Evolutionary conservation across 2,329 filamentous ascomycete species (phyloP), one percentile per base, ranked within the genome.

Genomic region (Diaporthe citri): DNA sequence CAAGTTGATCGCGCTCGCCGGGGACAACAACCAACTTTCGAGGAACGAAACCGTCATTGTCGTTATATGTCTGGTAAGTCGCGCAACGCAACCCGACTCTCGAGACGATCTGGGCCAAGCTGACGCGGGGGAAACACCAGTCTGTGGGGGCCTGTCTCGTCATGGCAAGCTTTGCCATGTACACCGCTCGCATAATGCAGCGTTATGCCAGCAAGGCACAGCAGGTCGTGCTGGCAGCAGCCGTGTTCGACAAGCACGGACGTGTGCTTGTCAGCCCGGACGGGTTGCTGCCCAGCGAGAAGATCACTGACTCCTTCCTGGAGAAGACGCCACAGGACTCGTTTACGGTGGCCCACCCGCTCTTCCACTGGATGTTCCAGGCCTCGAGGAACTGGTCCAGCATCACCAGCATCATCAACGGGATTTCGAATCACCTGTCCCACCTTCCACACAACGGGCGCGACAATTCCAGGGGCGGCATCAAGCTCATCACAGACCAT

Each of bases 291-390:
- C 94, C 93, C 5, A 92, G 88, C 57, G 90, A 93, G 75, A 94
- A 95, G 78, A 94, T 98, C 76, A 97, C 95, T 1, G 93, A 93
- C 81, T 92, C 92, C 20, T 95, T 95, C 81, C 84, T 94, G 52
- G 92, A 93, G 81, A 90, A 88, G 80, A 90, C 91, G 80, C 75
- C 83, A 78, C 74, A 81, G 79, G 94, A 97, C 76, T 90, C 92
- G 20, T 96, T 98, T 79, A 92, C 91, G 73, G 91, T 92, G 34
- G 90, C 91, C 0, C 95, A 97, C 80, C 91, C 94, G 0, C 91
- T 96, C 2, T 97, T 97, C 83, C 91, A 95, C 67, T 97, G 95
- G 95, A 93, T 97, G 80, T 97, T 94, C 81, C 90, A 94, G 74
- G 94, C 95, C 3, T 94, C 94, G 9, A 89, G 92, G 75, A 93